Conservation (phyloP, 2,329 filamentous ascomycete genomes). For the Cladosporium sp. region DNA sequence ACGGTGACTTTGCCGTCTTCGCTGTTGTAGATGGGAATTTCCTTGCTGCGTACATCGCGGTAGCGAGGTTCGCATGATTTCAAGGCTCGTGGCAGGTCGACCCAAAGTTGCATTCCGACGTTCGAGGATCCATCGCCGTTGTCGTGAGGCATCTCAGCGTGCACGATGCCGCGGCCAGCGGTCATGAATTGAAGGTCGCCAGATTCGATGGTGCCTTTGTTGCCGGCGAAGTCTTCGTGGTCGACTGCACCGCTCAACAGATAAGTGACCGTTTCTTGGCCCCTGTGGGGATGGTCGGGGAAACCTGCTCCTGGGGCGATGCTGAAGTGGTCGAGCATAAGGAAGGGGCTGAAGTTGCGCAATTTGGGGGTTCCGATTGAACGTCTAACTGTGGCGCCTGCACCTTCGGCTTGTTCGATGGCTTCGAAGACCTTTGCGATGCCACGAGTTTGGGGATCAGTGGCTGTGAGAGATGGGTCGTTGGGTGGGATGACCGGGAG, state of each 20-base stretch:
- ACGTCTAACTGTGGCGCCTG: constrained; percentile 78
- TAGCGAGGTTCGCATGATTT: constrained; percentile 91
- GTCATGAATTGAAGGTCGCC: constrained; percentile 99
- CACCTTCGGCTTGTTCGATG: constrained; percentile 80
- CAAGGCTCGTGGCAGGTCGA: constrained; percentile 75
- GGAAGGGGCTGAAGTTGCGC: constrained; percentile 83
- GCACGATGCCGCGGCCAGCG: constrained; percentile 83
- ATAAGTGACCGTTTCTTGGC: constrained; percentile 89
- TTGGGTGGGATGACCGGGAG: constrained; percentile 46
- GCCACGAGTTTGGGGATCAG: constrained; percentile 66
- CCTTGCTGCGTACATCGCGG: constrained; percentile 71
- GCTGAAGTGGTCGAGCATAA: constrained; percentile 94
- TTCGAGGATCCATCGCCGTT: constrained; percentile 72
- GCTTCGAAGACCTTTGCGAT: constrained; percentile 83
- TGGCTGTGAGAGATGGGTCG: constrained; percentile 41
- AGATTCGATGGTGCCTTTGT: constrained; percentile 74
- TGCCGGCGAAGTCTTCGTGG: constrained; percentile 87
- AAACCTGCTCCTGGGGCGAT: constrained; percentile 79
- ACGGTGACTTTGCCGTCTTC: constrained; percentile 72
- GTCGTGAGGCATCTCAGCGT: constrained; percentile 88
- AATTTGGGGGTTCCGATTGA: constrained; percentile 81
- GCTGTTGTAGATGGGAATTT: constrained; percentile 71
- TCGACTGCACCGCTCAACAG: constrained; percentile 80
- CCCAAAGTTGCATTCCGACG: constrained; percentile 91
- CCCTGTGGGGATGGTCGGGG: constrained; percentile 78